These are phyloP conservation scores for Fusarium scirpi DNA, from an alignment of 2,329 filamentous ascomycete genomes.

Conservation along the genomic window DNA sequence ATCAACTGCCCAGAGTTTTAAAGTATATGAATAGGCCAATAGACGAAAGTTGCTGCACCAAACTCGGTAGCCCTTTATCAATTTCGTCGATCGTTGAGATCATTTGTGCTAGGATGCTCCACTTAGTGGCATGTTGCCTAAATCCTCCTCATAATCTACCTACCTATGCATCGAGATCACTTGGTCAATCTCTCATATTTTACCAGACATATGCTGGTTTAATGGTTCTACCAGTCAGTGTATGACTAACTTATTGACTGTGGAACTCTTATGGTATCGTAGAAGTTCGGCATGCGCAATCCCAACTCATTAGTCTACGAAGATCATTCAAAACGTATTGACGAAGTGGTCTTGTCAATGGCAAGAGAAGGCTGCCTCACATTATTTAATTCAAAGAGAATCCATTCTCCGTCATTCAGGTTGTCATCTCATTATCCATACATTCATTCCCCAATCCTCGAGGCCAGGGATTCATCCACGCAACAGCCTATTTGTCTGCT, in stretches of 20 bases:
- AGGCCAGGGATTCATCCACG: not conserved
- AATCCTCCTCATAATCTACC: not conserved
- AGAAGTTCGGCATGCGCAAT: not conserved
- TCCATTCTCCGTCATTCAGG: not conserved
- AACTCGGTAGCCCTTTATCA: not conserved
- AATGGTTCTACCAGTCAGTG: not conserved
- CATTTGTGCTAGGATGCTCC: conserved; percentile 2
- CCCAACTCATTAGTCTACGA: not conserved
- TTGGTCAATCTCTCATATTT: not conserved
- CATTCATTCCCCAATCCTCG: not conserved
- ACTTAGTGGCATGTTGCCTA: not conserved
- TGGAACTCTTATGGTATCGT: not conserved
- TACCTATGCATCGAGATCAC: not conserved
- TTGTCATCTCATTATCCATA: conserved; percentile 8
- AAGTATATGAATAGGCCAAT: conserved; percentile 1
- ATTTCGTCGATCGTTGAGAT: not conserved
- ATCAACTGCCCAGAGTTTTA: not conserved
- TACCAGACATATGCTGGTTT: not conserved
- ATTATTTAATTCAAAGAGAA: not conserved
- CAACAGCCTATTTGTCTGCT: conserved; percentile 69
- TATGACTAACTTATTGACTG: not conserved
- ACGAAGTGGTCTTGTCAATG: not conserved
- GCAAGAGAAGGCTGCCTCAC: not conserved
- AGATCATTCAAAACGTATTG: not conserved
- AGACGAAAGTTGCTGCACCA: not conserved